Conservation (phyloP, 192 early-diverging fungal genomes). For the Gonapodya prolifera region DNA sequence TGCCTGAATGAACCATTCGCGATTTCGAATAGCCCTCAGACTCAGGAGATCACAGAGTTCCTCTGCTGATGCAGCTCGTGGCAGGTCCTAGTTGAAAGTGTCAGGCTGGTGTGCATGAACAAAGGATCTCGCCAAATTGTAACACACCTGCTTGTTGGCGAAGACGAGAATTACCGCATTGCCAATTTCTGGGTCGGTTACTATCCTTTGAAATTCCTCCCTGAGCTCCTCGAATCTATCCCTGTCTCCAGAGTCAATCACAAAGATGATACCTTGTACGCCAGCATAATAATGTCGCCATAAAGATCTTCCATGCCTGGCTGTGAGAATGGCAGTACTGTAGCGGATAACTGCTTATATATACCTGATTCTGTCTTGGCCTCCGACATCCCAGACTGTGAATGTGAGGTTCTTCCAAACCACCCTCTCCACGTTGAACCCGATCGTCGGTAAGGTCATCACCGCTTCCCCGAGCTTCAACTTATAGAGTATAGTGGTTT, state of each 20-base stretch:
- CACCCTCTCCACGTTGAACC: constrained; percentile 97
- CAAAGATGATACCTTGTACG: constrained; percentile 87
- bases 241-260: constrained; percentile 92
- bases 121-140: no score
- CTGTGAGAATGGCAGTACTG: no score
- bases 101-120: no score
- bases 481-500: no score
- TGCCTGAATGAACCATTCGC: constrained; percentile 87
- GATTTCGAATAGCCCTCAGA: constrained; percentile 61
- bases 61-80: constrained; percentile 83
- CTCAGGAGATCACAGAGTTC: constrained; percentile 90
- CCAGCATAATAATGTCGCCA: no score
- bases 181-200: constrained; percentile 91
- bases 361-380: constrained; percentile 95
- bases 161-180: constrained; percentile 82
- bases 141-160: constrained; percentile 99
- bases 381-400: constrained; percentile 98
- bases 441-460: constrained; percentile 37
- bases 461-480: no score
- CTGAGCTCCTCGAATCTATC: constrained; percentile 86
- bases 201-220: constrained; percentile 86
- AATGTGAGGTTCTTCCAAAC: constrained; percentile 98
- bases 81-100: no score
- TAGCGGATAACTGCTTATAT: background rate
- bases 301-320: no score